Base-by-base conservation (phyloP, 2,329 filamentous ascomycete genomes). In the Colletotrichum trifolii region DNA sequence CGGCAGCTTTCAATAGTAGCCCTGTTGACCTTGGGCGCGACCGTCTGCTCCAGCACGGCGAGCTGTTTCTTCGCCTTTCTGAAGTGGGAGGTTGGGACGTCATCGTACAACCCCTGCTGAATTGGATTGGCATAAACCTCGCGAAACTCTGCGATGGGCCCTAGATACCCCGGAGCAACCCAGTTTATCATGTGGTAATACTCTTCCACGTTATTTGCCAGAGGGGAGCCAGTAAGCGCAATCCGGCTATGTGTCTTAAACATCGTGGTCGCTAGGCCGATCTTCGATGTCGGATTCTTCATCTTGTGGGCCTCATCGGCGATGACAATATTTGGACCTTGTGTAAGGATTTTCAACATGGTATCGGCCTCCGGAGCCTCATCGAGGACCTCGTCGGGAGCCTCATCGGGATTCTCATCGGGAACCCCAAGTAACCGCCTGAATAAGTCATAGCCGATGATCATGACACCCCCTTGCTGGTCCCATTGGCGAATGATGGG, bases 181-280 rank as follows among this genome's bases (percentile, higher is more conserved):
- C 93, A 97, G 68, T 94, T 86, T 63, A 97, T 90, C 87, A 97
- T 92, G n/a, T 89, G 81, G 72, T 90, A 93, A 72, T 97, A 97
- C 71, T 97, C 94, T 35, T 85, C 81, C 0, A 97, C 87, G 55
- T 93, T 91, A 73, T 97, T 97, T 5, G 92, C 89, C 55, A 97
- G 81, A 1, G 94, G 94, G 0, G 94, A 95, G 1, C 94, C 94
- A 1, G 94, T 97, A 67, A 97, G 81, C 6, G 93, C 94, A 68
- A 97, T 91, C 10, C 94, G 88, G 65, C 85, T 89, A 58, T 81
- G 86, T 0, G 93, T 91, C 65, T 75, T 82, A 73, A 97, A 90
- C 10, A 79, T 75, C 2, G 79, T 79, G 17, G 89, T 86, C 6
- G 85, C 82, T 42, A 76, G 68, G 47, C 88, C 81, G 39, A 90